Percentiles rank a stretch among this genome's conserved stretches.
Conservation (phyloP, 164 flowering plant species). For the Cinnamomum micranthum region DNA sequence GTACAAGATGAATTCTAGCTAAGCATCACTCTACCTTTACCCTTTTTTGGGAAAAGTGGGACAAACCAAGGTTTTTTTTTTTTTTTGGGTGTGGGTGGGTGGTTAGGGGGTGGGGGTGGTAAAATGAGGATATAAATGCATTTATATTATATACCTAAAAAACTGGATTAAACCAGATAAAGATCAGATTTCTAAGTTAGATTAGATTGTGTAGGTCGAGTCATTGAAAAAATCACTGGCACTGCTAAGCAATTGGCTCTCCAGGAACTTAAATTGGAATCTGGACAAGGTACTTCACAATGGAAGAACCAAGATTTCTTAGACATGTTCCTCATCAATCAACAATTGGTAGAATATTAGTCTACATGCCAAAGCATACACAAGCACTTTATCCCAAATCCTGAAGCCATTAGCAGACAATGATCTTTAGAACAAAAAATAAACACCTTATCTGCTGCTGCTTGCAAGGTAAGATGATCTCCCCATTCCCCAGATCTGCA, state of each 20-base stretch:
- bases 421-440: background rate
- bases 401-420: background rate
- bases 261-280: too few species aligned
- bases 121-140: too few species aligned
- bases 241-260: too few species aligned
- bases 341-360: background rate
- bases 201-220: background rate
- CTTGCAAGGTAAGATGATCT: constrained; percentile 89
- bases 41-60: too few species aligned
- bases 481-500: constrained; percentile 94
- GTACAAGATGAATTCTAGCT: too few species aligned
- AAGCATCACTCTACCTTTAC: too few species aligned
- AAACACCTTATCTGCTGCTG: constrained; percentile 88
- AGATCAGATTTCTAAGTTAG: background rate
- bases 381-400: background rate
- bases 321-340: background rate
- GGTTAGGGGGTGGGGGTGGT: too few species aligned
- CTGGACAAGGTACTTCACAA: too few species aligned
- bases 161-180: too few species aligned
- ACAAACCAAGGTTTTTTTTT: too few species aligned
- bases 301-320: background rate
- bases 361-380: background rate
- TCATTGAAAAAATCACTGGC: background rate
- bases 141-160: too few species aligned
- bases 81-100: too few species aligned